These are phyloP conservation scores for Aspergillus clavatus DNA, from an alignment of 2,329 filamentous ascomycete species.

Conservation along the genomic window DNA sequence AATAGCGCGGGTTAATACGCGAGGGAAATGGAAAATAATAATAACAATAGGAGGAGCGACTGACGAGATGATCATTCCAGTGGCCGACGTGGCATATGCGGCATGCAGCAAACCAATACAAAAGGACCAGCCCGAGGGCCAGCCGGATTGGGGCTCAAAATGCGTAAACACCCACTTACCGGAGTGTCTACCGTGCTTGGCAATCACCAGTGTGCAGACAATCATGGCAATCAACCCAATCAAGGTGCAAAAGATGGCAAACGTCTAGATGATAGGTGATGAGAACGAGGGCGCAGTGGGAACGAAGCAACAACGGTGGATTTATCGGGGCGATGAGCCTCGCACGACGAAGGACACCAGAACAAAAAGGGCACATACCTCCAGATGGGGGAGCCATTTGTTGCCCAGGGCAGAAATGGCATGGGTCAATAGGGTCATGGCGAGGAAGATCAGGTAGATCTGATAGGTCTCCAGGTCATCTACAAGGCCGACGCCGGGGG, in stretches of 20 bases:
- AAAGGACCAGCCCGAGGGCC: constrained; percentile 65
- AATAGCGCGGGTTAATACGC: not conserved
- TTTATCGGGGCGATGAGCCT: too few relatives aligned
- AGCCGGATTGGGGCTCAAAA: constrained; percentile 63
- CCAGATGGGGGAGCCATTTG: constrained; percentile 54
- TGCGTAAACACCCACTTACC: constrained; percentile 50
- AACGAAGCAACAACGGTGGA: not conserved
- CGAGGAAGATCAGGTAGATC: constrained; percentile 65
- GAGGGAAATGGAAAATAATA: too few relatives aligned
- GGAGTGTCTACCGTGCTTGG: constrained; percentile 63
- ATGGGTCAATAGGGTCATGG: constrained; percentile 58
- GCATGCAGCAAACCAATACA: constrained; percentile 65
- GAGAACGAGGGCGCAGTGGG: constrained; percentile 6
- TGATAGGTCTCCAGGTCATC: constrained; percentile 57
- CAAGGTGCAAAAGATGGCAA: constrained; percentile 67
- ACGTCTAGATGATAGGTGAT: constrained; percentile 58
- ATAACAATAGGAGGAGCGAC: constrained; percentile 35
- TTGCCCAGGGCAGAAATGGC: constrained; percentile 50
- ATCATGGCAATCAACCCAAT: constrained; percentile 59
- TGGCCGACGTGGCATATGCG: constrained; percentile 62
- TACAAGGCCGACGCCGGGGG: constrained; percentile 47
- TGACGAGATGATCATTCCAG: constrained; percentile 74
- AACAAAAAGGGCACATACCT: constrained; percentile 51
- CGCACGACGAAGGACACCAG: not conserved
- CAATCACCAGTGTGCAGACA: constrained; percentile 63